Conservation (phyloP, 2,329 filamentous ascomycete genomes). For the Plectosphaerella cucumerina region DNA sequence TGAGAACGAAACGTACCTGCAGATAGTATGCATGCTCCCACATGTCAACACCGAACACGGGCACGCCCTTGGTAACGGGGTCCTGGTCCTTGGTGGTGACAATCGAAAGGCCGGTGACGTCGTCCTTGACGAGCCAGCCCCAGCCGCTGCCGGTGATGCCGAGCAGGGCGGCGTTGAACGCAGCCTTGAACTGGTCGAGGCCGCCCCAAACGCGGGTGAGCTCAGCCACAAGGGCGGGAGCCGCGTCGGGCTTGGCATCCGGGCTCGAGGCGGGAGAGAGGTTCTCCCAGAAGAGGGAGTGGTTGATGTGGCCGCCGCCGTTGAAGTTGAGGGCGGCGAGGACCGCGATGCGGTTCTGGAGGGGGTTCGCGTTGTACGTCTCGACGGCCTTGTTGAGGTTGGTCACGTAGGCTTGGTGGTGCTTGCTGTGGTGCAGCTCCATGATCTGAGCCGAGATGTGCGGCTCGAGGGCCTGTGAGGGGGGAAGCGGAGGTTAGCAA, state of each 20-base stretch:
- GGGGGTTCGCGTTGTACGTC: conserved; percentile 45
- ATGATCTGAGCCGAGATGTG: conserved; percentile 76
- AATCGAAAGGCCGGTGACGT: conserved; percentile 58
- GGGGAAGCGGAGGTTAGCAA: neutral
- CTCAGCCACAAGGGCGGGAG: conserved; percentile 55
- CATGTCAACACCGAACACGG: conserved; percentile 78
- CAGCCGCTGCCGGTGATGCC: conserved; percentile 80
- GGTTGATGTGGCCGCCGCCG: conserved; percentile 89
- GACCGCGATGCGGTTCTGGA: conserved; percentile 55
- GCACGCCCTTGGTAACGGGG: conserved; percentile 60
- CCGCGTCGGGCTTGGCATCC: conserved; percentile 51
- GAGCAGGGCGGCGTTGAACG: conserved; percentile 62
- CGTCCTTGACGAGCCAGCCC: conserved; percentile 77
- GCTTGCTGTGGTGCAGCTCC: conserved; percentile 75
- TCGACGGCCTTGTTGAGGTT: conserved; percentile 67
- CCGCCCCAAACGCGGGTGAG: conserved; percentile 67
- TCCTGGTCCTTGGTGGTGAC: conserved; percentile 86
- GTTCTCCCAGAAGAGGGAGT: conserved; percentile 89
- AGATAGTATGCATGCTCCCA: conserved; percentile 94
- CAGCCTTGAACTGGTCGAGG: conserved; percentile 59
- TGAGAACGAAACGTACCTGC: conserved; percentile 43
- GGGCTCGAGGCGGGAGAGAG: conserved; percentile 57
- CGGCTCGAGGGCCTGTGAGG: conserved; percentile 61
- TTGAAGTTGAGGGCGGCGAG: conserved; percentile 78
- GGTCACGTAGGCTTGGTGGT: conserved; percentile 74